These are phyloP conservation scores for Patellifolia procumbens DNA, from an alignment of 179 eudicot genomes.

Conservation along the genomic window DNA sequence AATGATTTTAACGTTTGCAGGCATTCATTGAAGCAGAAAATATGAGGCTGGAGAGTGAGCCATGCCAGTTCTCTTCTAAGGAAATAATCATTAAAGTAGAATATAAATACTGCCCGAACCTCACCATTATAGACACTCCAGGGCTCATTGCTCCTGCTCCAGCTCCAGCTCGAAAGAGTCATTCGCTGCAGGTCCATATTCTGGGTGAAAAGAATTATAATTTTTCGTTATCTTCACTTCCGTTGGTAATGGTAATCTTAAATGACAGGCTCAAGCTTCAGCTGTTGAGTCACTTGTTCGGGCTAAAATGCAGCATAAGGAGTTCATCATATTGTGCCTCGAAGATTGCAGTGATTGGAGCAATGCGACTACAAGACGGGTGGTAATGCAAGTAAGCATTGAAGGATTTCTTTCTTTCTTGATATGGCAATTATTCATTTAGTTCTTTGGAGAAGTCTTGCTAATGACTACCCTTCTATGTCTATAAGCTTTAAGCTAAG, in stretches of 20 bases:
- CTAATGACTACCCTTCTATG: constrained; percentile 5
- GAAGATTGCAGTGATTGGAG: constrained; percentile 99
- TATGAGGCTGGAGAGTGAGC: constrained; percentile 83
- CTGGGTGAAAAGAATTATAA: not conserved
- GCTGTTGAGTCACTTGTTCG: constrained; percentile 94
- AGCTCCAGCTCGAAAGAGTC: constrained; percentile 57
- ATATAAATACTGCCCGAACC: constrained; percentile 92
- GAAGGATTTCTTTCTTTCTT: not conserved
- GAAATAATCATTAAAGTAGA: constrained; percentile 87
- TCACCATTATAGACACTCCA: constrained; percentile 96
- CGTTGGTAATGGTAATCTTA: constrained; percentile 9
- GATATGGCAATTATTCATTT: not conserved
- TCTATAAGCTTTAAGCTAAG: not conserved
- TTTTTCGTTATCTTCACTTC: not conserved
- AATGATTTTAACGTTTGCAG: constrained; percentile 35
- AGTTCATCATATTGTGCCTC: constrained; percentile 90
- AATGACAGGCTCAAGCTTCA: constrained; percentile 81
- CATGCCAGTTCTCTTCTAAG: constrained; percentile 89
- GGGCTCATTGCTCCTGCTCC: constrained; percentile 99
- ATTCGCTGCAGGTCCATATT: constrained; percentile 66
- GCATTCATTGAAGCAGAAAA: constrained; percentile 96
- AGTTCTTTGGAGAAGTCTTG: not conserved
- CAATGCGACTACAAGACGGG: constrained; percentile 91
- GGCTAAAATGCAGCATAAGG: constrained; percentile 97
- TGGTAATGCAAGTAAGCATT: constrained; percentile 90